These are phyloP conservation scores for Lachnellula hyalina DNA, from an alignment of 2,329 filamentous ascomycete species.

Conservation along the genomic window DNA sequence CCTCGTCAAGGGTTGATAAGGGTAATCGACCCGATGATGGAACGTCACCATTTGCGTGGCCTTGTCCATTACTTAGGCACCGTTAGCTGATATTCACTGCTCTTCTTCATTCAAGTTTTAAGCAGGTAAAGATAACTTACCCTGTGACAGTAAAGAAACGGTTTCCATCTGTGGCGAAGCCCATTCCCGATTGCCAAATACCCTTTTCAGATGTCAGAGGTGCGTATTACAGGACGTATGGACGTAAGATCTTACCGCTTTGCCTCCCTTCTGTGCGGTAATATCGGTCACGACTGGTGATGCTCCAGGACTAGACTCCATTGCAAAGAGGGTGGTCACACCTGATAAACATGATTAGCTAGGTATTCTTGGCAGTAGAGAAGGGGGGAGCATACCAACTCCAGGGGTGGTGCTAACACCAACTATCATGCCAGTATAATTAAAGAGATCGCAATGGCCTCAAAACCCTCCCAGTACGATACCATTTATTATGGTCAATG, in stretches of 20 bases:
- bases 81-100: no score
- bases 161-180: slow-evolving; percentile 30
- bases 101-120: slow-evolving; percentile 3
- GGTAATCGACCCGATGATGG: slow-evolving; percentile 32
- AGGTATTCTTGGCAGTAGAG: no score
- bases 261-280: slow-evolving; percentile 34
- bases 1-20: slow-evolving; percentile 39
- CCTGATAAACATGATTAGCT: slow-evolving; percentile 10
- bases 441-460: slow-evolving; percentile 43
- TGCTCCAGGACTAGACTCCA: slow-evolving; percentile 37
- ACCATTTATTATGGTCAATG: slow-evolving; percentile 36
- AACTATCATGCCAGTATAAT: slow-evolving; percentile 35
- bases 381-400: slow-evolving; percentile 14
- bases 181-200: slow-evolving; percentile 35
- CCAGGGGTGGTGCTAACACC: slow-evolving; percentile 30
- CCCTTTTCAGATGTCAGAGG: slow-evolving; percentile 14
- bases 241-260: slow-evolving; percentile 16
- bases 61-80: slow-evolving; percentile 28
- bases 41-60: slow-evolving; percentile 32
- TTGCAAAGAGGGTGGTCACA: slow-evolving; percentile 35
- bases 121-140: slow-evolving; percentile 13
- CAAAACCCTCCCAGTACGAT: slow-evolving; percentile 43
- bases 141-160: slow-evolving; percentile 30
- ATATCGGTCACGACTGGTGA: slow-evolving; percentile 29
- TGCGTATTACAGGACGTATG: not conserved